These are phyloP conservation scores for Neonectria sp. DNA, from an alignment of 2,329 filamentous ascomycete species.

Conservation along the genomic window DNA sequence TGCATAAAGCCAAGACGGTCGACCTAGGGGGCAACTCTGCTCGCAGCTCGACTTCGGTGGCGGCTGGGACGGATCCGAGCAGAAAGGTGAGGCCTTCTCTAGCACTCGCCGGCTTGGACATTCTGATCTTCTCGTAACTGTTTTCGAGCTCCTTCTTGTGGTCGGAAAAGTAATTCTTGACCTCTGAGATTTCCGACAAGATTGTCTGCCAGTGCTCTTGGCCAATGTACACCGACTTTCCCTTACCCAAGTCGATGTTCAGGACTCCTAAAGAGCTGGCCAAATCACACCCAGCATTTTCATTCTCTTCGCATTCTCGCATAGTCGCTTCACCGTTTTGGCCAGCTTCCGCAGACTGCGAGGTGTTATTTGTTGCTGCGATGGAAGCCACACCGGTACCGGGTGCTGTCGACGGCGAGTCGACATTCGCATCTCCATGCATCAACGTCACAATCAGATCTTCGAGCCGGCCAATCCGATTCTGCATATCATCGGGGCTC, in stretches of 20 bases:
- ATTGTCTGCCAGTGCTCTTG: conserved; percentile 88
- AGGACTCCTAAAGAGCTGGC: conserved; percentile 83
- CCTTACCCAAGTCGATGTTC: conserved; percentile 84
- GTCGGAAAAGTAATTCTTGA: conserved; percentile 88
- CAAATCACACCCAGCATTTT: conserved; percentile 77
- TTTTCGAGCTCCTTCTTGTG: conserved; percentile 93
- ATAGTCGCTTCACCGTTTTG: conserved; percentile 69
- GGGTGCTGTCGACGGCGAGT: conserved; percentile 54
- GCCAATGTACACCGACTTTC: conserved; percentile 85
- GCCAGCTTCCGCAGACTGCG: conserved; percentile 64
- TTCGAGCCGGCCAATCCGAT: conserved; percentile 95
- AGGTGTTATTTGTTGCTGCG: conserved; percentile 58
- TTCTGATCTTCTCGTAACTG: conserved; percentile 82
- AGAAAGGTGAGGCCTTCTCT: conserved; percentile 82
- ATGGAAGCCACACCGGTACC: conserved; percentile 53
- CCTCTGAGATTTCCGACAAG: conserved; percentile 87
- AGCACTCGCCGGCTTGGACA: conserved; percentile 72
- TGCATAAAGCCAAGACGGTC: conserved; percentile 83
- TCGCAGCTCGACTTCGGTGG: conserved; percentile 78
- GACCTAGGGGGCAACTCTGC: conserved; percentile 1
- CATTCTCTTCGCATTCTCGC: conserved; percentile 68
- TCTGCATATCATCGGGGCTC: conserved; percentile 95
- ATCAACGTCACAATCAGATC: conserved; percentile 92
- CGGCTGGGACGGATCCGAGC: conserved; percentile 78
- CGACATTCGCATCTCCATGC: conserved; percentile 80